phyloP scores from a whole-genome alignment of 2,329 filamentous ascomycete species.

The Xylariaceae sp. region DNA sequence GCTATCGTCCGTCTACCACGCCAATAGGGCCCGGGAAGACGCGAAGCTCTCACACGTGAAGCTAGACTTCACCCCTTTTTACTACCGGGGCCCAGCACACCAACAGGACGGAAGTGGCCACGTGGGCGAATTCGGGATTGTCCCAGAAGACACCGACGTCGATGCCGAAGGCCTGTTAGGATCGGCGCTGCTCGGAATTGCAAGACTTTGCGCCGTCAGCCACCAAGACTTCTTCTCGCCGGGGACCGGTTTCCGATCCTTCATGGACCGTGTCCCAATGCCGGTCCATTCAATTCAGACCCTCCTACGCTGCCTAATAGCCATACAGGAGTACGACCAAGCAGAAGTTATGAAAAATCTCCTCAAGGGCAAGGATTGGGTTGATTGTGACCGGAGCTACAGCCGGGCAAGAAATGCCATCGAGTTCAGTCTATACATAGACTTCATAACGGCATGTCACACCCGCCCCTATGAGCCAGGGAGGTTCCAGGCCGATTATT shows the following conservation, averaged over 20 bases:
- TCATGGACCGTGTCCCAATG: conserved; percentile 26
- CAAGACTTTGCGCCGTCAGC: conserved; percentile 13
- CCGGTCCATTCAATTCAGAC: conserved; percentile 9
- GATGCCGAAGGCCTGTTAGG: conserved; percentile 17
- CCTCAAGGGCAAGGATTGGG: no score
- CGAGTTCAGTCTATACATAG: no score
- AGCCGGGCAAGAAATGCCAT: no score
- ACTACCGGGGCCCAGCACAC: conserved; percentile 21
- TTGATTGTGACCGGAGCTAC: no score
- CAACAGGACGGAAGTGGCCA: conserved; percentile 13
- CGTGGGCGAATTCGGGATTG: conserved; percentile 22
- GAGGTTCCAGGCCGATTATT: no score
- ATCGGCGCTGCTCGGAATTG: conserved; percentile 15
- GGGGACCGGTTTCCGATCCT: conserved; percentile 26
- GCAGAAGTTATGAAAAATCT: no score
- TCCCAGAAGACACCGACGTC: conserved; percentile 21
- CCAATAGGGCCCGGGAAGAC: conserved; percentile 13
- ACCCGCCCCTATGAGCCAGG: no score
- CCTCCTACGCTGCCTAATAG: conserved; percentile 23
- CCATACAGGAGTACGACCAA: conserved; percentile 13
- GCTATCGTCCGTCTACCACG: conserved; percentile 17
- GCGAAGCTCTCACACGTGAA: neutral
- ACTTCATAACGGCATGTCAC: no score
- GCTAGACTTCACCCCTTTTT: conserved; percentile 22
- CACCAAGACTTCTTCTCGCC: conserved; percentile 24